A percentile compares a stretch with the other conserved stretches of the same genome.
Conservation (phyloP, 148 eudicot species). For the Chenopodium formosanum region DNA sequence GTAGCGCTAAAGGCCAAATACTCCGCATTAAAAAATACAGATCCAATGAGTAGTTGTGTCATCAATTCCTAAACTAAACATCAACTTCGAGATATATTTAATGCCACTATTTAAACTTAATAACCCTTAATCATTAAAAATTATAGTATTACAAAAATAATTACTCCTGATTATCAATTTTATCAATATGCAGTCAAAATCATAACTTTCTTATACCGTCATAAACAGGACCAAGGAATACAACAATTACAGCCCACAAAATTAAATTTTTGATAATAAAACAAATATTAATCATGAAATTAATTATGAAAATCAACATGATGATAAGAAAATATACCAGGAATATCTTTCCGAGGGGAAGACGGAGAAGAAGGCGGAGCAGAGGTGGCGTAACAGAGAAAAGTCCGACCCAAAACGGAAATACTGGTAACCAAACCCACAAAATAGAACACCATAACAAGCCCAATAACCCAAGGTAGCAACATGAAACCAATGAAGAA, state of each 20-base stretch:
- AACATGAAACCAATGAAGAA: slow-evolving; percentile 83
- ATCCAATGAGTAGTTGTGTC: no score
- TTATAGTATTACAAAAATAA: no score
- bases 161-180: no score
- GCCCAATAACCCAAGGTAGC: slow-evolving; percentile 93
- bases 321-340: slow-evolving; percentile 37
- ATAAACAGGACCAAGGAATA: neutral
- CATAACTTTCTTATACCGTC: neutral
- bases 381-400: slow-evolving; percentile 46
- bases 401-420: slow-evolving; percentile 63
- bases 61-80: neutral
- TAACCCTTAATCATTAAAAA: no score
- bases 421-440: slow-evolving; percentile 72
- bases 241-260: neutral
- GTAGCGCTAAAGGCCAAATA: no score
- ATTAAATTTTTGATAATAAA: neutral
- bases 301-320: neutral
- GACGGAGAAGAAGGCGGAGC: slow-evolving; percentile 25
- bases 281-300: neutral
- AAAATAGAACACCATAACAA: slow-evolving; percentile 75
- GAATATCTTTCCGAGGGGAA: slow-evolving; percentile 50
- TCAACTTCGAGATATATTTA: no score
- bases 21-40: no score
- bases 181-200: neutral
- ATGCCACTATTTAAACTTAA: no score